Percentiles rank a stretch among this genome's conserved stretches.
These are phyloP conservation scores for Cardamine chenopodiifolia DNA, from an alignment of 345 rosid species.

Conservation along the genomic window DNA sequence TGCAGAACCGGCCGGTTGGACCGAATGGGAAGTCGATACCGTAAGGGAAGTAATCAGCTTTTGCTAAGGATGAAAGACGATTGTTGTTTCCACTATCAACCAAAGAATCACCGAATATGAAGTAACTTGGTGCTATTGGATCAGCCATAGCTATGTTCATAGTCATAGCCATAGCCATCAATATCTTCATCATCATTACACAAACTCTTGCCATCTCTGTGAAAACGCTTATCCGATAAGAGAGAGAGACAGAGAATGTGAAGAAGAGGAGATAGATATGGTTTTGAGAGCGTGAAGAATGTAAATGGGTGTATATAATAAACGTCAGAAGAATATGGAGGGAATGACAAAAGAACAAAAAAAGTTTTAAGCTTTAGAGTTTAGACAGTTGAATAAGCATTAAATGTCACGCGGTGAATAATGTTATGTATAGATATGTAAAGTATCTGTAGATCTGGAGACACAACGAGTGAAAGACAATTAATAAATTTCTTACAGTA, in stretches of 20 bases:
- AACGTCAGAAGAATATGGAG: conserved; percentile 31
- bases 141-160: conserved; percentile 41
- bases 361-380: conserved; percentile 5
- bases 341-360: conserved; percentile 25
- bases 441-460: conserved; percentile 21
- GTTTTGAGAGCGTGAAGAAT: conserved; percentile 39
- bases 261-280: conserved; percentile 23
- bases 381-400: conserved; percentile 32
- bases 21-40: conserved; percentile 76
- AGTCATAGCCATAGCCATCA: conserved; percentile 24
- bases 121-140: conserved; percentile 75
- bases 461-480: neutral
- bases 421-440: conserved; percentile 15
- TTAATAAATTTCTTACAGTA: neutral
- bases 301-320: conserved; percentile 31
- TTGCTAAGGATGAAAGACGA: conserved; percentile 60
- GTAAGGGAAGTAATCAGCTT: conserved; percentile 77
- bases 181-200: conserved; percentile 27
- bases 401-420: conserved; percentile 39
- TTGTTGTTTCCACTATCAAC: conserved; percentile 88
- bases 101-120: conserved; percentile 83
- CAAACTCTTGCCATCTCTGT: conserved; percentile 32
- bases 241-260: conserved; percentile 1
- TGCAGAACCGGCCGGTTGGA: conserved; percentile 77
- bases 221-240: neutral